phyloP scores from a whole-genome alignment of 805 yeast species.

The Schizosaccharomyces octosporus region DNA sequence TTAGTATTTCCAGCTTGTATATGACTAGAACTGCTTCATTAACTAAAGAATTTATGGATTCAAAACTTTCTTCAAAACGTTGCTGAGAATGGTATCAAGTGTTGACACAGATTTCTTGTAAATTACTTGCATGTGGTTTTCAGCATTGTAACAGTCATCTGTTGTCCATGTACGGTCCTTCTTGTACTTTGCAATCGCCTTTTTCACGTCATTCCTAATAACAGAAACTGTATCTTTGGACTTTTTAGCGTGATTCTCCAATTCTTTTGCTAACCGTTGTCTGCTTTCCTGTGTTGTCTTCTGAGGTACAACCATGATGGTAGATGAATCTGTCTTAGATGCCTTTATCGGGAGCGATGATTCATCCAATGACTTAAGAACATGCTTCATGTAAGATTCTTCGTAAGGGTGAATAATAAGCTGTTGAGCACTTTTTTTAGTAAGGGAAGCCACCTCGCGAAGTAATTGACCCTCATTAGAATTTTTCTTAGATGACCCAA shows the following conservation, averaged over 20 bases:
- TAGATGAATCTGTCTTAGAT: neutral
- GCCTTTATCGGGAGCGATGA: neutral
- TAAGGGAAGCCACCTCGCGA: neutral
- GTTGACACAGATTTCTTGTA: neutral
- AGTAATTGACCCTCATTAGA: neutral
- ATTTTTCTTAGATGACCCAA: neutral
- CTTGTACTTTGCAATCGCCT: neutral
- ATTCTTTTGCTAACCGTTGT: neutral
- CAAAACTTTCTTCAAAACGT: neutral
- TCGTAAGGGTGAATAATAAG: neutral
- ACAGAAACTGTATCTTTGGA: neutral
- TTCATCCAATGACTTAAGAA: neutral
- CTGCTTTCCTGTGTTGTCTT: neutral
- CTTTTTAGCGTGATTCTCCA: neutral
- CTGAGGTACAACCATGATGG: neutral
- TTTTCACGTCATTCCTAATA: neutral
- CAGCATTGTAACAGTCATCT: neutral
- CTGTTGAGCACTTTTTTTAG: neutral
- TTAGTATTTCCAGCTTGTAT: too few relatives aligned
- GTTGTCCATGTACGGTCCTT: neutral
- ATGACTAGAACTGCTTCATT: too few relatives aligned
- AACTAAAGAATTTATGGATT: neutral
- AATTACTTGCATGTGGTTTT: neutral
- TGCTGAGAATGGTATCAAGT: neutral
- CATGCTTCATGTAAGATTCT: neutral